Evolutionary conservation across 2,329 filamentous ascomycete species (phyloP).

Genomic region (Onygena corvina): DNA sequence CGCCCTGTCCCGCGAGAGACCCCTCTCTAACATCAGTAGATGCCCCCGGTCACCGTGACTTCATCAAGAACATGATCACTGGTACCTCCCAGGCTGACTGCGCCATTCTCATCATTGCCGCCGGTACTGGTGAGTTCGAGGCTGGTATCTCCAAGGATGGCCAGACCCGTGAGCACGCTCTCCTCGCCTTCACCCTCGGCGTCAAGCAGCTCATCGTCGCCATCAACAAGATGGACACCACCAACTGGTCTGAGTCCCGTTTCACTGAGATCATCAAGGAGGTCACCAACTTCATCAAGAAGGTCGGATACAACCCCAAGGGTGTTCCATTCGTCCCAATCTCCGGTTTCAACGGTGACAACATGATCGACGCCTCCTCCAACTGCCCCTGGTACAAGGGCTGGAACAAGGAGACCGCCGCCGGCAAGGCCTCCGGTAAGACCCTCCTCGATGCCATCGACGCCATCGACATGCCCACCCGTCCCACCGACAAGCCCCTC

Average conservation of each 20-base stretch:
- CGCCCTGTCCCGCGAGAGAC: neutral
- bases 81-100: slow-evolving; percentile 99
- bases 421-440: slow-evolving; percentile 77
- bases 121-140: slow-evolving; percentile 99
- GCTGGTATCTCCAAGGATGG: slow-evolving; percentile 99
- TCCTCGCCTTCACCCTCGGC: slow-evolving; percentile 99
- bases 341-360: slow-evolving; percentile 99
- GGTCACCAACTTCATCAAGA: slow-evolving; percentile 99
- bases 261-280: slow-evolving; percentile 99
- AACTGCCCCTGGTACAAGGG: slow-evolving; percentile 99
- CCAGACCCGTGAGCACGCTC: slow-evolving; percentile 99
- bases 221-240: slow-evolving; percentile 99
- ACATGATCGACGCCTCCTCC: slow-evolving; percentile 83
- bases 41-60: slow-evolving; percentile 99
- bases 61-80: slow-evolving; percentile 99
- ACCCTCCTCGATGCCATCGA: slow-evolving; percentile 99
- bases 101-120: slow-evolving; percentile 99
- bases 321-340: slow-evolving; percentile 95
- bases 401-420: slow-evolving; percentile 97
- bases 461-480: slow-evolving; percentile 79
- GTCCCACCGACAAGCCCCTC: slow-evolving; percentile 97
- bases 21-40: slow-evolving; percentile 39
- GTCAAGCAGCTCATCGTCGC: slow-evolving; percentile 99
- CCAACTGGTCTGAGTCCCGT: slow-evolving; percentile 94
- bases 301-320: slow-evolving; percentile 99